Evolutionary conservation across 192 early-diverging fungal species (phyloP).

Genomic region (Umbelopsis vinacea): DNA sequence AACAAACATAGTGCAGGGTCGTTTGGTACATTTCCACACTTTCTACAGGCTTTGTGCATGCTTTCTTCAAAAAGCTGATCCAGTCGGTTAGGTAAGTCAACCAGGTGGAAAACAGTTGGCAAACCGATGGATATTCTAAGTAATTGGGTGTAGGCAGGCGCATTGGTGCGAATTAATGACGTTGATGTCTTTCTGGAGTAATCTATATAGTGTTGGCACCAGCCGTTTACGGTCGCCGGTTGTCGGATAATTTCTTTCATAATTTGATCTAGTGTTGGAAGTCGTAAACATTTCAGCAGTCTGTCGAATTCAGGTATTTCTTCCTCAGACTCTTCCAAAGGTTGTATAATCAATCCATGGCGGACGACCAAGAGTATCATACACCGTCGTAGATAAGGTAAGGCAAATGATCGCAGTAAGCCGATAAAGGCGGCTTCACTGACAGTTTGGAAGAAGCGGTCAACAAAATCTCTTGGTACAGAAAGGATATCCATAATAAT

Average conservation of each 20-base stretch:
- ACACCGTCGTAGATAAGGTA: constrained; percentile 78
- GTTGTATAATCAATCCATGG: constrained; percentile 62
- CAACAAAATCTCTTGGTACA: constrained; percentile 12
- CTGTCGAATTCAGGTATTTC: constrained; percentile 64
- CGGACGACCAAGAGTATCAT: constrained; percentile 66
- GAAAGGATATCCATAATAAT: constrained; percentile 17
- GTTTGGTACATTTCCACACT: constrained; percentile 82
- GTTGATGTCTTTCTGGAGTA: constrained; percentile 7
- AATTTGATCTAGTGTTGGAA: constrained; percentile 69
- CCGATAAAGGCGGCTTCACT: constrained; percentile 5
- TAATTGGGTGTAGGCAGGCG: constrained; percentile 23
- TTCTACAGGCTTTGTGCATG: constrained; percentile 73
- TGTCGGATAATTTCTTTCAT: constrained; percentile 41
- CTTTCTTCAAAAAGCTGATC: constrained; percentile 89
- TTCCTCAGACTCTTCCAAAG: constrained; percentile 26
- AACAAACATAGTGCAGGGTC: constrained; percentile 93
- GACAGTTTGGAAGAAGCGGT: constrained; percentile 27
- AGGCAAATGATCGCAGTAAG: constrained; percentile 52
- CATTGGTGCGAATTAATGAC: constrained; percentile 9
- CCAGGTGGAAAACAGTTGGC: constrained; percentile 59
- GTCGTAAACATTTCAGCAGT: constrained; percentile 68
- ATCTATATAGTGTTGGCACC: constrained; percentile 32
- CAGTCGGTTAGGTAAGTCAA: constrained; percentile 78
- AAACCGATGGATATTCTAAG: constrained; percentile 30
- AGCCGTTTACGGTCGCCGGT: constrained; percentile 4